These are phyloP conservation scores for Aphanomyces astaci DNA, from an alignment of 352 stramenopile genomes.

Conservation along the genomic window DNA sequence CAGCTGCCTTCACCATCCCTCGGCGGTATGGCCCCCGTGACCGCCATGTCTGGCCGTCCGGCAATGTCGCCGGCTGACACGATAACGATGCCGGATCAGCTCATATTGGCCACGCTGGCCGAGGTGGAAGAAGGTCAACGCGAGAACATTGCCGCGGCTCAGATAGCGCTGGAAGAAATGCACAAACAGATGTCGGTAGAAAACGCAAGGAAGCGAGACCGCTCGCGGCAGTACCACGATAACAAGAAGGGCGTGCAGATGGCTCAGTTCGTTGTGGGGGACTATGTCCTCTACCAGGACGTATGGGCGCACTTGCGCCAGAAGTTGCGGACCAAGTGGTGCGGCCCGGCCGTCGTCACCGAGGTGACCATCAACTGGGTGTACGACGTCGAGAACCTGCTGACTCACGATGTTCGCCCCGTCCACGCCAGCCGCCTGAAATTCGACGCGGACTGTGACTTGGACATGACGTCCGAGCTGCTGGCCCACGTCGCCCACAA, in stretches of 20 bases:
- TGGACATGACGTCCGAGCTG: no score
- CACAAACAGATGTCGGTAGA: not conserved
- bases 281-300: constrained; percentile 26
- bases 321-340: constrained; percentile 25
- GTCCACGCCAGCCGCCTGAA: not conserved
- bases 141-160: not conserved
- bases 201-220: not conserved
- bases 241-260: constrained; percentile 12
- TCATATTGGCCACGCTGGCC: not conserved
- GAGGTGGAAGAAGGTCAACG: not conserved
- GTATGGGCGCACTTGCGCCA: constrained; percentile 21
- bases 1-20: not conserved
- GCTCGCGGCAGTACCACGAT: not conserved
- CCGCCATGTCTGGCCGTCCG: constrained; percentile 7
- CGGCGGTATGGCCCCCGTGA: constrained; percentile 4
- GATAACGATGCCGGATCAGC: not conserved
- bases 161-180: not conserved
- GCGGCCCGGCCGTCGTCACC: constrained; percentile 18
- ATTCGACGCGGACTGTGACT: not conserved
- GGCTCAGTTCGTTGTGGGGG: constrained; percentile 25
- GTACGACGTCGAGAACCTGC: constrained; percentile 17
- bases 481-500: no score
- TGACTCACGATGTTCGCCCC: constrained; percentile 13
- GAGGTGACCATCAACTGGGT: constrained; percentile 23
- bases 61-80: constrained; percentile 5